phyloP scores from a whole-genome alignment of 164 flowering plant species.

The Vitis riparia region DNA sequence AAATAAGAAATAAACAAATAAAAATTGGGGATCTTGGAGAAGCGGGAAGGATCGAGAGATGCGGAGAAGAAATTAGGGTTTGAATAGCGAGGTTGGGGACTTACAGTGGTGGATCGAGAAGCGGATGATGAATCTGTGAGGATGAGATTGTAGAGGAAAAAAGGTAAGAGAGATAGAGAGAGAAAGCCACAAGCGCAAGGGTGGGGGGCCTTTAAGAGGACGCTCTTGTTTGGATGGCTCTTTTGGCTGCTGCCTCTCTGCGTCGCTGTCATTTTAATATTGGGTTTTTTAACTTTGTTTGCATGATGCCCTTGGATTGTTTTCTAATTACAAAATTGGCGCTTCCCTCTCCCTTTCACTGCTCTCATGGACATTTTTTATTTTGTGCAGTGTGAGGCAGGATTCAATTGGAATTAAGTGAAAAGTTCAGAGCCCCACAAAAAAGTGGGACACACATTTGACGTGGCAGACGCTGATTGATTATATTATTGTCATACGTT shows the following conservation, averaged over 20 bases:
- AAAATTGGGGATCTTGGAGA: slow-evolving; percentile 21
- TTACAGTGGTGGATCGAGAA: slow-evolving; percentile 32
- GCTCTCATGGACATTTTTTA: too few relatives aligned
- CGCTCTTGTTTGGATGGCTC: slow-evolving; percentile 18
- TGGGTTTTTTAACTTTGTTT: background rate
- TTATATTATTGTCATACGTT: too few relatives aligned
- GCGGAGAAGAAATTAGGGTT: slow-evolving; percentile 16
- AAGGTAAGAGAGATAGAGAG: slow-evolving; percentile 6
- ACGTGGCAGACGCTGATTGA: too few relatives aligned
- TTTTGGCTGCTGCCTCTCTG: slow-evolving; percentile 24
- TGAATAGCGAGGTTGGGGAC: slow-evolving; percentile 13
- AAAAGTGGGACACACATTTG: too few relatives aligned
- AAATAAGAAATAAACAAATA: background rate
- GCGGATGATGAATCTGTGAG: slow-evolving; percentile 22
- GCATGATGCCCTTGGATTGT: slow-evolving; percentile 5
- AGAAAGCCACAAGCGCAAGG: slow-evolving; percentile 17
- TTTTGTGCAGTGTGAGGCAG: too few relatives aligned
- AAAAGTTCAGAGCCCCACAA: too few relatives aligned
- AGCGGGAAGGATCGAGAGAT: background rate
- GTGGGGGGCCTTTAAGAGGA: slow-evolving; percentile 2
- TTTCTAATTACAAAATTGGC: too few relatives aligned
- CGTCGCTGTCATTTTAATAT: slow-evolving; percentile 35
- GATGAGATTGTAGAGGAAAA: slow-evolving; percentile 21
- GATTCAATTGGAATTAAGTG: too few relatives aligned
- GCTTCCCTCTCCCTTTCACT: background rate